A percentile compares a stretch with the other conserved stretches of the same genome.
phyloP scores from a whole-genome alignment of 2,329 filamentous ascomycete species.

The Penicillium sp. region DNA sequence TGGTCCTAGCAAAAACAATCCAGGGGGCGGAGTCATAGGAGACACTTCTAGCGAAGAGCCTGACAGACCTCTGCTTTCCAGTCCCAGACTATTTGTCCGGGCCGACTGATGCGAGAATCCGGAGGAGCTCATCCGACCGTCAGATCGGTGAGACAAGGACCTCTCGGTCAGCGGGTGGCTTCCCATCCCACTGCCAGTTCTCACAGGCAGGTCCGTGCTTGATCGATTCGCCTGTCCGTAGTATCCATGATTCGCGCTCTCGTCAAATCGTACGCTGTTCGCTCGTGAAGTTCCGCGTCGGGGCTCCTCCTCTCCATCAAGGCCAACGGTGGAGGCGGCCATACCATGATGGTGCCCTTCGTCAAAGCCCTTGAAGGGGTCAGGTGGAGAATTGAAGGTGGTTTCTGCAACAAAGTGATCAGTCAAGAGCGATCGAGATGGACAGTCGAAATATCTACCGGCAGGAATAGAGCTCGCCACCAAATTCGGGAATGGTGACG shows the following conservation, averaged over 20 bases:
- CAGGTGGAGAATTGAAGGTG: slow-evolving; percentile 72
- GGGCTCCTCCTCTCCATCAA: slow-evolving; percentile 82
- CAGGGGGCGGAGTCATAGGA: slow-evolving; percentile 75
- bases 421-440: background rate
- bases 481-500: slow-evolving; percentile 84
- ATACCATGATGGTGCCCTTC: slow-evolving; percentile 76
- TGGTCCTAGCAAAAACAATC: slow-evolving; percentile 79
- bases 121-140: slow-evolving; percentile 91
- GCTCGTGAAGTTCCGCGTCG: slow-evolving; percentile 86
- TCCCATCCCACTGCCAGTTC: slow-evolving; percentile 77
- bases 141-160: slow-evolving; percentile 89
- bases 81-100: slow-evolving; percentile 81
- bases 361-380: slow-evolving; percentile 87
- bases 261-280: slow-evolving; percentile 96
- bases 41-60: slow-evolving; percentile 65
- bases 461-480: slow-evolving; percentile 81
- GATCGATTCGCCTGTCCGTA: slow-evolving; percentile 81
- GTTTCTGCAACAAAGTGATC: slow-evolving; percentile 57
- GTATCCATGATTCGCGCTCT: slow-evolving; percentile 87
- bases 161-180: slow-evolving; percentile 83
- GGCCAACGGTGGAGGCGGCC: slow-evolving; percentile 69
- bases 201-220: slow-evolving; percentile 75
- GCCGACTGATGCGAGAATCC: slow-evolving; percentile 75
- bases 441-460: slow-evolving; percentile 57
- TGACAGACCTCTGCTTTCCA: slow-evolving; percentile 66